A percentile compares a stretch with the other conserved stretches of the same genome.
Evolutionary conservation across 257 asterid genomes (phyloP).

Genomic region (Cordia subcordata): DNA sequence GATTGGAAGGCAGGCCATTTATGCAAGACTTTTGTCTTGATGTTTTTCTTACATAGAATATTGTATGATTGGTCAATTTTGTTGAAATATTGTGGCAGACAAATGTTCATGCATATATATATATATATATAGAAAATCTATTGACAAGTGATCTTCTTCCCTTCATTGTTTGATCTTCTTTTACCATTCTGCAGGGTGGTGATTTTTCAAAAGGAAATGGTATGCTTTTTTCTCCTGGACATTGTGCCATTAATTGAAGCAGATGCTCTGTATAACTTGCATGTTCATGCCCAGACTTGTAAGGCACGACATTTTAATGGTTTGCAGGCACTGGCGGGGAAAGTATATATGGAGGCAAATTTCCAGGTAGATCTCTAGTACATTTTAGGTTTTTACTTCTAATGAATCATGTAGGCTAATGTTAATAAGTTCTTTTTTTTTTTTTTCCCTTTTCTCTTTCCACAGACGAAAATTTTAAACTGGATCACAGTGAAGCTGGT

Average conservation of each 20-base stretch:
- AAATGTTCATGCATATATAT: no score
- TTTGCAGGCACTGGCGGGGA: constrained; percentile 99
- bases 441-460: no score
- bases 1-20: no score
- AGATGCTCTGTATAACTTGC: constrained; percentile 52
- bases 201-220: constrained; percentile 97
- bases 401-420: constrained; percentile 12
- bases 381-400: constrained; percentile 5
- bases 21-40: no score
- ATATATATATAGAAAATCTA: neutral
- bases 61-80: no score
- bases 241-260: constrained; percentile 54
- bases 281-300: constrained; percentile 66
- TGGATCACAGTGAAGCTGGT: constrained; percentile 70
- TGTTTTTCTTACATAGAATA: no score
- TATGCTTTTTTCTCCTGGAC: constrained; percentile 62
- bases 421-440: neutral
- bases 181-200: constrained; percentile 69
- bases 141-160: no score
- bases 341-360: constrained; percentile 94
- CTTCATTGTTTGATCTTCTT: constrained; percentile 6
- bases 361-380: constrained; percentile 56
- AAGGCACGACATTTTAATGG: constrained; percentile 72
- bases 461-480: constrained; percentile 93
- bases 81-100: no score